phyloP scores from a whole-genome alignment of 805 yeast species.

The Wickerhamiella bombiphila region DNA sequence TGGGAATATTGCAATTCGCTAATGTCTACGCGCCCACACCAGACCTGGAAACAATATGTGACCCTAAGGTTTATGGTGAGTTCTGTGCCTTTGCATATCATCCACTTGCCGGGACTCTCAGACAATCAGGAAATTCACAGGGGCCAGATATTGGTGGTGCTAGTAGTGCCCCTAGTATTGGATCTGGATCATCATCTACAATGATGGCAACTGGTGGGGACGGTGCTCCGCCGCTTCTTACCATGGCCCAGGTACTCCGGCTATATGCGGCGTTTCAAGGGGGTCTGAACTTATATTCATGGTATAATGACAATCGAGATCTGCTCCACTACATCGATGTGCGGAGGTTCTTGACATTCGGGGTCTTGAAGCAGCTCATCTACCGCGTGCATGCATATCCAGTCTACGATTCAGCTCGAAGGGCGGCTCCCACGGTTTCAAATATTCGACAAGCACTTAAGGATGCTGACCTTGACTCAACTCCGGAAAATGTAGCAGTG shows the following conservation, averaged over 20 bases:
- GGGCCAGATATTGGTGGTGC: background rate
- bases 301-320: conserved; percentile 59
- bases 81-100: conserved; percentile 71
- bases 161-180: background rate
- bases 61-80: conserved; percentile 59
- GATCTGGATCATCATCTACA: background rate
- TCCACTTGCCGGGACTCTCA: background rate
- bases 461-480: background rate
- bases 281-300: conserved; percentile 60
- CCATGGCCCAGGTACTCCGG: conserved; percentile 34
- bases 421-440: background rate
- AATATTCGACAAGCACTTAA: conserved; percentile 5
- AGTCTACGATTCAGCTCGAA: conserved; percentile 25
- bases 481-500: conserved; percentile 1
- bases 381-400: conserved; percentile 75
- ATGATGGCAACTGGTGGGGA: background rate
- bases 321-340: conserved; percentile 56
- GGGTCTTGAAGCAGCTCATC: conserved; percentile 65
- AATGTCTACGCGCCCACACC: conserved; percentile 86
- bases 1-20: conserved; percentile 79
- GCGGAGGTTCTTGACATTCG: conserved; percentile 74
- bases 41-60: conserved; percentile 50
- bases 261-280: conserved; percentile 67
- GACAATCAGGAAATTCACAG: background rate
- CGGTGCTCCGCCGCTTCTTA: conserved; percentile 2